A percentile compares a stretch with the other conserved stretches of the same genome.
Evolutionary conservation across 345 rosid genomes (phyloP).

Genomic region (Hirschfeldia incana): DNA sequence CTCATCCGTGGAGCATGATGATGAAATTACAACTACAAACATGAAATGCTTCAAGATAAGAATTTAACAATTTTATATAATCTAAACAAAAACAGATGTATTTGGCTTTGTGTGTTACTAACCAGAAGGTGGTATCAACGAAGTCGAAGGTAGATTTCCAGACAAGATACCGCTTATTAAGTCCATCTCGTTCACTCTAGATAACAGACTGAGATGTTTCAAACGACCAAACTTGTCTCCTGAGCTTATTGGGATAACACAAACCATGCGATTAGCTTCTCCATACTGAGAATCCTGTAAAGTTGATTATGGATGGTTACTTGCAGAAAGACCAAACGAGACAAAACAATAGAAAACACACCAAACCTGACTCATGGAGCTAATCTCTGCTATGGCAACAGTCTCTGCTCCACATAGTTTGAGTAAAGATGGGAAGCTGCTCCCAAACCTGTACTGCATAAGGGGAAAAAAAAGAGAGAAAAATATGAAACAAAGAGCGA

Average conservation of each 20-base stretch:
- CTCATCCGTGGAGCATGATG: slow-evolving; percentile 95
- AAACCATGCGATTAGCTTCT: slow-evolving; percentile 47
- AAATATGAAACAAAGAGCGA: background rate
- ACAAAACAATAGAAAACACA: slow-evolving; percentile 14
- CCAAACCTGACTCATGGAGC: slow-evolving; percentile 69
- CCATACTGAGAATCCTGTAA: slow-evolving; percentile 52
- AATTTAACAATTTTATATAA: background rate
- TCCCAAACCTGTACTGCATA: slow-evolving; percentile 66
- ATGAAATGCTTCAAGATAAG: slow-evolving; percentile 17
- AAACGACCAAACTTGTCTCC: slow-evolving; percentile 45
- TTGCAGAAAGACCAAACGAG: slow-evolving; percentile 9
- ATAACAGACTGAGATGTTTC: slow-evolving; percentile 54
- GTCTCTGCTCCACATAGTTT: slow-evolving; percentile 64
- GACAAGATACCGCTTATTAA: slow-evolving; percentile 65
- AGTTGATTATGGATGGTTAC: slow-evolving; percentile 21
- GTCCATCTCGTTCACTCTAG: slow-evolving; percentile 69
- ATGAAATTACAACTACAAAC: slow-evolving; percentile 71
- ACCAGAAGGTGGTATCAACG: slow-evolving; percentile 66
- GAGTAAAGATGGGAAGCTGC: slow-evolving; percentile 53
- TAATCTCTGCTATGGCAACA: slow-evolving; percentile 47
- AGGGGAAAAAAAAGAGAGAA: background rate
- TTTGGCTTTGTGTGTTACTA: slow-evolving; percentile 19
- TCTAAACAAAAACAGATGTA: slow-evolving; percentile 1
- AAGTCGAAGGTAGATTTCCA: slow-evolving; percentile 61
- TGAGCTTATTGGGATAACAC: slow-evolving; percentile 60